phyloP scores from a whole-genome alignment of 2,329 filamentous ascomycete species.

The Beauveria sp. region DNA sequence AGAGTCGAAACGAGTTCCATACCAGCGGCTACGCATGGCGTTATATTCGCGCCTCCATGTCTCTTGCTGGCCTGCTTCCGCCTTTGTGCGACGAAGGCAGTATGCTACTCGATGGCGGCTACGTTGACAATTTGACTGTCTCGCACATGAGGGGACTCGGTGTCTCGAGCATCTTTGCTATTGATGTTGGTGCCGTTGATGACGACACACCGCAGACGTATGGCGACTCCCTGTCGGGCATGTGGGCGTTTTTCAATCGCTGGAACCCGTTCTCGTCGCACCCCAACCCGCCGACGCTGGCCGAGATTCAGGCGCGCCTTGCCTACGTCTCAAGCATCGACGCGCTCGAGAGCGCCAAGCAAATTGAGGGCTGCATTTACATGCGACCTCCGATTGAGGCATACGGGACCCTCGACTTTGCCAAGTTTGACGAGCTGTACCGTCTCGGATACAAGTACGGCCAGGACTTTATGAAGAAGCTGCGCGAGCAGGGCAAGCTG shows the following conservation, averaged over 20 bases:
- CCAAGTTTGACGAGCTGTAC: conserved; percentile 96
- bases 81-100: conserved; percentile 94
- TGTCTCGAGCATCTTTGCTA: conserved; percentile 87
- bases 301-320: conserved; percentile 89
- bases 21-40: conserved; percentile 96
- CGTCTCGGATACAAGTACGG: conserved; percentile 81
- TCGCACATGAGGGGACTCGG: conserved; percentile 94
- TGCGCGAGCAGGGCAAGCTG: conserved; percentile 73
- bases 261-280: conserved; percentile 92
- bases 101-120: conserved; percentile 94
- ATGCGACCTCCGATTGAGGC: conserved; percentile 92
- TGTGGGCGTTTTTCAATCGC: conserved; percentile 90
- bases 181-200: conserved; percentile 89
- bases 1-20: conserved; percentile 85
- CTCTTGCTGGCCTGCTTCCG: conserved; percentile 82
- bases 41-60: conserved; percentile 95
- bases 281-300: conserved; percentile 88
- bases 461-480: conserved; percentile 65
- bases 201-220: conserved; percentile 88
- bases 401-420: conserved; percentile 93
- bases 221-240: conserved; percentile 86
- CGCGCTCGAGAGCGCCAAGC: conserved; percentile 88
- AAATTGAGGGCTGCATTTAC: conserved; percentile 83
- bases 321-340: conserved; percentile 95
- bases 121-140: conserved; percentile 94